Percentiles rank a stretch among this genome's conserved stretches.
Conservation (phyloP, 2,329 filamentous ascomycete genomes). For the Xylariales sp. region DNA sequence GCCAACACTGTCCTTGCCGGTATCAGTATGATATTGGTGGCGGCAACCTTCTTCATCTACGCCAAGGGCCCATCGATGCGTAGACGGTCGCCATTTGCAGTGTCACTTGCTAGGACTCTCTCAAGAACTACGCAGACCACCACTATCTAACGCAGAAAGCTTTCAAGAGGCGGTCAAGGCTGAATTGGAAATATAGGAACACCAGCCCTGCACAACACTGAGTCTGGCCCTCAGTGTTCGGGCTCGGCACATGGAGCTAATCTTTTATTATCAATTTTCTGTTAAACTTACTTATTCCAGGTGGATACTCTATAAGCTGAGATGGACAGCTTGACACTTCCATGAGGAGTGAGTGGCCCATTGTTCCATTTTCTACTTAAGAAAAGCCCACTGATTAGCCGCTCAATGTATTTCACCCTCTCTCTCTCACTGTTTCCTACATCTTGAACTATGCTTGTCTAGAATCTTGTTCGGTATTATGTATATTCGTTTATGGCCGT, state of each 20-base stretch:
- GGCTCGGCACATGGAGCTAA: neutral
- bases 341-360: neutral
- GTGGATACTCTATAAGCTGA: neutral
- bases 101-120: conserved; percentile 50
- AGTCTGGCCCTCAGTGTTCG: conserved; percentile 1
- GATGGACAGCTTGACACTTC: conserved; percentile 4
- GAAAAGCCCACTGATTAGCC: neutral
- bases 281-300: neutral
- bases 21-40: conserved; percentile 61
- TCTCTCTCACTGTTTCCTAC: neutral
- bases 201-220: neutral
- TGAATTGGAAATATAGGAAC: neutral
- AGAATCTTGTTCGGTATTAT: conserved; percentile 11
- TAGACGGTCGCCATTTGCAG: conserved; percentile 64
- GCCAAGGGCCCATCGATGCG: conserved; percentile 65
- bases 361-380: neutral
- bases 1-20: conserved; percentile 65
- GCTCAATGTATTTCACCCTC: neutral
- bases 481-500: conserved; percentile 7
- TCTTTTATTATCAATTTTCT: neutral
- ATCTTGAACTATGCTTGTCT: neutral
- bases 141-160: neutral
- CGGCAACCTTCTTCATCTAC: conserved; percentile 67
- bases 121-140: neutral
- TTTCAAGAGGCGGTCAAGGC: neutral